These are phyloP conservation scores for Verticillium tricorpus DNA, from an alignment of 2,329 filamentous ascomycete species.

Conservation along the genomic window DNA sequence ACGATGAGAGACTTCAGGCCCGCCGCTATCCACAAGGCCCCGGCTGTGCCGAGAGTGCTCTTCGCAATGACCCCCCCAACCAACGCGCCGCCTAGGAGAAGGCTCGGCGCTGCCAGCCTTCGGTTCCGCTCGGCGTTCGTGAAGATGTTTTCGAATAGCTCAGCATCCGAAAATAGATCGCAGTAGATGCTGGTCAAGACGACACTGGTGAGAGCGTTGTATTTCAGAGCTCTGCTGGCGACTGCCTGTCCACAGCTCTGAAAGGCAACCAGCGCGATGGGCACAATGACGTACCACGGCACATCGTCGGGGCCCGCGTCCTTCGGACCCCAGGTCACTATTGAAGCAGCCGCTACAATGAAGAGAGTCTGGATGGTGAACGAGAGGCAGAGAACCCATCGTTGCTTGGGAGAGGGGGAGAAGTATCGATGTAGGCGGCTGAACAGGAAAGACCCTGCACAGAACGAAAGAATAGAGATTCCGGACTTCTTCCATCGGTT, in stretches of 20 bases:
- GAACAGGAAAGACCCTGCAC: slow-evolving; percentile 68
- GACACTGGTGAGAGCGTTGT: slow-evolving; percentile 69
- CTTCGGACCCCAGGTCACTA: slow-evolving; percentile 31
- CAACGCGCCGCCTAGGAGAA: slow-evolving; percentile 46
- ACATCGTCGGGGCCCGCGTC: slow-evolving; percentile 34
- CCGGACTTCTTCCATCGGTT: slow-evolving; percentile 67
- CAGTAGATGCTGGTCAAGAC: slow-evolving; percentile 80
- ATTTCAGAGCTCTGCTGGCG: slow-evolving; percentile 63
- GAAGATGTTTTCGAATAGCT: slow-evolving; percentile 33
- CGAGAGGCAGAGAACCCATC: slow-evolving; percentile 61
- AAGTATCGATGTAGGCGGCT: slow-evolving; percentile 62
- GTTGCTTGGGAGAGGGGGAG: slow-evolving; percentile 45
- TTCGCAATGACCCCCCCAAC: slow-evolving; percentile 44
- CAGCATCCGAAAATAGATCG: slow-evolving; percentile 66
- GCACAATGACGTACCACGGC: slow-evolving; percentile 58
- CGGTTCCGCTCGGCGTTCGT: slow-evolving; percentile 47
- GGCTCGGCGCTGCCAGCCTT: slow-evolving; percentile 41
- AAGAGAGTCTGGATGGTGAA: slow-evolving; percentile 49
- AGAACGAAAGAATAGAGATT: slow-evolving; percentile 66
- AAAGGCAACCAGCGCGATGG: slow-evolving; percentile 67
- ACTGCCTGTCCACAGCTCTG: slow-evolving; percentile 77
- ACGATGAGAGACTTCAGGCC: slow-evolving; percentile 52
- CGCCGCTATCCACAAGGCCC: slow-evolving; percentile 56
- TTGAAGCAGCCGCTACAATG: slow-evolving; percentile 43
- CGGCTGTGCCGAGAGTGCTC: slow-evolving; percentile 42